Evolutionary conservation across 805 yeast species (phyloP).

Genomic region (Pichia ethanolica): DNA sequence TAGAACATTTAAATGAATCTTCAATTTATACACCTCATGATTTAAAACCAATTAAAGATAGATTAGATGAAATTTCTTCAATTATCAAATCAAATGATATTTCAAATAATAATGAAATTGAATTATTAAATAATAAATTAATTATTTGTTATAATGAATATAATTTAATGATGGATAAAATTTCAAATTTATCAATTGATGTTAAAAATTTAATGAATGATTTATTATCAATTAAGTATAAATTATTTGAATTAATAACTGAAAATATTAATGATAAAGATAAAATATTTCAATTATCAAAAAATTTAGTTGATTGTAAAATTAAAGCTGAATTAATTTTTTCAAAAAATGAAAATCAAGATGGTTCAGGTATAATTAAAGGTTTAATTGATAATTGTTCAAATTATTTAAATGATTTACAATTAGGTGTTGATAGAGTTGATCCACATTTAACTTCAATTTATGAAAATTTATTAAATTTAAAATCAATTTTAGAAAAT

Average conservation of each 20-base stretch:
- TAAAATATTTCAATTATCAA: conserved; percentile 12
- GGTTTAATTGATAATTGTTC: conserved; percentile 81
- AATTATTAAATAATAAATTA: conserved; percentile 58
- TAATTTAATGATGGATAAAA: conserved; percentile 46
- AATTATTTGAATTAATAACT: conserved; percentile 51
- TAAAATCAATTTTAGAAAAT: conserved; percentile 72
- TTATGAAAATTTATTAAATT: conserved; percentile 54
- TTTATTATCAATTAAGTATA: conserved; percentile 55
- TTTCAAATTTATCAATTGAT: conserved; percentile 45
- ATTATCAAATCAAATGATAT: conserved; percentile 47
- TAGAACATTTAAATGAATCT: conserved; percentile 76
- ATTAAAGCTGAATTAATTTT: conserved; percentile 17
- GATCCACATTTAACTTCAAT: conserved; percentile 49
- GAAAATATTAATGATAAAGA: conserved; percentile 22
- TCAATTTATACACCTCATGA: conserved; percentile 81
- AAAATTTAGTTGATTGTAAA: conserved; percentile 19
- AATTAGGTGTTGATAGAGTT: conserved; percentile 37
- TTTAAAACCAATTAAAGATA: conserved; percentile 63
- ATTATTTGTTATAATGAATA: conserved; percentile 54
- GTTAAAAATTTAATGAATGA: conserved; percentile 47
- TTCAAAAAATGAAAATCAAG: conserved; percentile 18
- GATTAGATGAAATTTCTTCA: conserved; percentile 61
- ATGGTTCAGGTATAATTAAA: conserved; percentile 46
- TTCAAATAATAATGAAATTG: conserved; percentile 17
- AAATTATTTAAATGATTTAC: conserved; percentile 61